Base-by-base conservation (phyloP, 257 asterid genomes). In the Ophiorrhiza pumila region DNA sequence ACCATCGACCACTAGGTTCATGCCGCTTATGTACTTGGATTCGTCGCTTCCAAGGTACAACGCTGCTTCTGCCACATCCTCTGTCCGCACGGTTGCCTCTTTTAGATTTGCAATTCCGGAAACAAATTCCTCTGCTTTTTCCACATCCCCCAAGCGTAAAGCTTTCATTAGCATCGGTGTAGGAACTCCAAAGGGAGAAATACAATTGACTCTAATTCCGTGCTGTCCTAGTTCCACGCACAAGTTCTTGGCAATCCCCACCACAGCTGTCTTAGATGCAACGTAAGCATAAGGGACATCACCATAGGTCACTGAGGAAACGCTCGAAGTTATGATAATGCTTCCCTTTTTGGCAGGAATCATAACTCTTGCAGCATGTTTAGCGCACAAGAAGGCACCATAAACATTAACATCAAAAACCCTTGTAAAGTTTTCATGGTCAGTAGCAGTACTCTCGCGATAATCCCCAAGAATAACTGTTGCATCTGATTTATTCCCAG, bases 1-100 rank as follows among this genome's bases (percentile, higher is more conserved):
- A 27, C 89, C 89, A 72, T 85, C 89, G 12, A 80, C 67, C 52
- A 78, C 81, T 7, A 83, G 46, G 46, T 83, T 80, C 56, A 69
- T 60, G 5, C 85, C 83, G 41, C 85, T 85, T 1, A 83, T 32
- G 70, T 80, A 83, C 68, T 79, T 78, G 0, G 84, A 68, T 37
- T 71, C 83, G 23, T 78, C 84, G 43, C 87, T 74, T 7, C 57
- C 82, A 74, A 85, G 59, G 7, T 25, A 80, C 37, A 83, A 0
- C 0, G 77, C 79, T 22, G 85, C 85, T 61, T 82, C 79, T 7
- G 84, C 84, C 49, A 80, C 82, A 71, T 85, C 87, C n/a, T 71
- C 50, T 8, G 56, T 65, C 46, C 45, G 53, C 59, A 76, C 31
- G 7, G 14, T 42, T 17, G 37, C 72, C 17, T 72, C 80, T 39